These are phyloP conservation scores for Ballota nigra DNA, from an alignment of 257 asterid genomes.

Conservation along the genomic window DNA sequence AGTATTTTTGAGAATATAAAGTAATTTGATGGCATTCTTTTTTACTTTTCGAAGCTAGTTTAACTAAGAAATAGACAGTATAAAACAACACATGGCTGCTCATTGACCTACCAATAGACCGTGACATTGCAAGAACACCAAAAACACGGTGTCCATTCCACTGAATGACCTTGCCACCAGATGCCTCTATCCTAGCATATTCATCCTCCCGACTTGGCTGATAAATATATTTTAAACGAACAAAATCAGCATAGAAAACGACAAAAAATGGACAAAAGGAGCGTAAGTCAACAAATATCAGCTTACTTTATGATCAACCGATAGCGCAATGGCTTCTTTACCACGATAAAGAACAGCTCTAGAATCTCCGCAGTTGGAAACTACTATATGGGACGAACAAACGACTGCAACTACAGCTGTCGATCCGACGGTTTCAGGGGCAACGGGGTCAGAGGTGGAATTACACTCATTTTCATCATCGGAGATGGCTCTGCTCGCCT, in stretches of 20 bases:
- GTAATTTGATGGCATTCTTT: too few relatives aligned
- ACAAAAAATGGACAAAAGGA: neutral
- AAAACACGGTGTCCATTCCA: conserved; percentile 92
- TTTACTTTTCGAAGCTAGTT: too few relatives aligned
- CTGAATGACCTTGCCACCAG: conserved; percentile 85
- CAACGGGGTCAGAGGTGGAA: conserved; percentile 45
- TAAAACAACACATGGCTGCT: neutral
- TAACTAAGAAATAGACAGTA: neutral
- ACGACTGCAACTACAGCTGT: conserved; percentile 82
- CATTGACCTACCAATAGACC: conserved; percentile 70
- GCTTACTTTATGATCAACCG: conserved; percentile 71
- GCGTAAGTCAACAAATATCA: neutral
- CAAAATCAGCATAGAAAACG: neutral
- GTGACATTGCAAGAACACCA: conserved; percentile 95
- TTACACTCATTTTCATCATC: conserved; percentile 27
- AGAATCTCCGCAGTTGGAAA: conserved; percentile 85
- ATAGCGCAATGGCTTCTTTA: conserved; percentile 70
- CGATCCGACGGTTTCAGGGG: conserved; percentile 81
- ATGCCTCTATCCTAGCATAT: conserved; percentile 81
- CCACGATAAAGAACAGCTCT: conserved; percentile 88
- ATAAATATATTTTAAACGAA: conserved; percentile 3
- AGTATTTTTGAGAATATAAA: too few relatives aligned
- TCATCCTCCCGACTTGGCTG: conserved; percentile 88
- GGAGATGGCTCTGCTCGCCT: conserved; percentile 26
- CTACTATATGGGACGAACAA: conserved; percentile 76